phyloP scores from a whole-genome alignment of 768 basidiomycete species.

The Pulveroboletus frians region DNA sequence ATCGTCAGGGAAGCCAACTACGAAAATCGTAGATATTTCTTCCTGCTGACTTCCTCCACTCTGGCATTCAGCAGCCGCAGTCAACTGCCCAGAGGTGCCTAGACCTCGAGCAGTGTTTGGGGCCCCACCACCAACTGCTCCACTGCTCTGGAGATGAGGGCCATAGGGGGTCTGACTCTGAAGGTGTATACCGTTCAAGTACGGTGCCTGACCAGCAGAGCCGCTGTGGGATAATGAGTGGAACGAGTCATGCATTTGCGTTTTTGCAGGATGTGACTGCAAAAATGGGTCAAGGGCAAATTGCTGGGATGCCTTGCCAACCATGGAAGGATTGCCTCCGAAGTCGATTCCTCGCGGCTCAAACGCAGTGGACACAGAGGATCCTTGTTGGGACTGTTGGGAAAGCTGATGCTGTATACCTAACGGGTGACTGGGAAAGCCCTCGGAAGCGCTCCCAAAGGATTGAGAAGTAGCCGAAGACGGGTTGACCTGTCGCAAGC shows the following conservation, averaged over 20 bases:
- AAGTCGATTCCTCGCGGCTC: constrained; percentile 33
- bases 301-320: constrained; percentile 27
- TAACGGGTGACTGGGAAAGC: constrained; percentile 25
- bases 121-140: constrained; percentile 21
- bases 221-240: constrained; percentile 30
- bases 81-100: constrained; percentile 28
- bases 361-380: constrained; percentile 20
- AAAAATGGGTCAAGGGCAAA: constrained; percentile 32
- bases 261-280: constrained; percentile 25
- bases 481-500: constrained; percentile 32
- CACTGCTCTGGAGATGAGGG: constrained; percentile 52
- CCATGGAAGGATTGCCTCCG: constrained; percentile 23
- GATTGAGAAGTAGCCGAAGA: constrained; percentile 26
- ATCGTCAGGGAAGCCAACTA: constrained; percentile 98
- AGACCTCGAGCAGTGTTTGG: constrained; percentile 25
- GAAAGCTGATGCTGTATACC: constrained; percentile 32
- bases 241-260: constrained; percentile 33
- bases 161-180: constrained; percentile 76
- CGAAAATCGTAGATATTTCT: constrained; percentile 95
- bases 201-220: constrained; percentile 31
- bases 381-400: constrained; percentile 32
- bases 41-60: constrained; percentile 45
- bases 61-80: constrained; percentile 17
- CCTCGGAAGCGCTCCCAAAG: constrained; percentile 21
- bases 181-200: constrained; percentile 42